Evolutionary conservation across 2,329 filamentous ascomycete genomes (phyloP).

Genomic region (Colletotrichum sp.): DNA sequence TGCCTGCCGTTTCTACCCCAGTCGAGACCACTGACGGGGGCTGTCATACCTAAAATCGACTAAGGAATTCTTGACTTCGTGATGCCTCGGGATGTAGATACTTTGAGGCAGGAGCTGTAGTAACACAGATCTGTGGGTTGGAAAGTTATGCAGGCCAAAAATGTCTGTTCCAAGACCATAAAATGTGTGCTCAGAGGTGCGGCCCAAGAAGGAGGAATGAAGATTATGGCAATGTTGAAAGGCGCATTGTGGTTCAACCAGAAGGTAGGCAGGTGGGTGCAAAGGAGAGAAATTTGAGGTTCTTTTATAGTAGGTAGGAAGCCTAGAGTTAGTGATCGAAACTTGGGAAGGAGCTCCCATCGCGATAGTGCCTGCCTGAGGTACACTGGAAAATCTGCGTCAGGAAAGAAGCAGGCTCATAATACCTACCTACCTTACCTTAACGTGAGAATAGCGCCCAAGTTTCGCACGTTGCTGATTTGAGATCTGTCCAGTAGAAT

Average conservation of each 20-base stretch:
- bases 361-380: neutral
- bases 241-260: neutral
- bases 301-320: neutral
- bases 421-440: too few species aligned
- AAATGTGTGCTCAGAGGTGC: neutral
- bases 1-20: slow-evolving; percentile 18
- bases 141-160: neutral
- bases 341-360: neutral
- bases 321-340: neutral
- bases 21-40: neutral
- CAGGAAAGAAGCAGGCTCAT: neutral
- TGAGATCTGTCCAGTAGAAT: too few species aligned
- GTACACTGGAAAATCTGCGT: neutral
- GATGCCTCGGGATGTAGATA: neutral
- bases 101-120: neutral
- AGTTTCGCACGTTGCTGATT: too few species aligned
- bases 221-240: neutral
- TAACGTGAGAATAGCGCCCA: too few species aligned
- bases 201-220: neutral
- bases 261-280: neutral
- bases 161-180: neutral
- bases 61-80: neutral
- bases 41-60: slow-evolving; percentile 15
- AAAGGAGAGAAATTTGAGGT: neutral
- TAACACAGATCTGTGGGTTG: neutral